Base-by-base conservation (phyloP, 495 filamentous ascomycete species). In the Tuber borchii region DNA sequence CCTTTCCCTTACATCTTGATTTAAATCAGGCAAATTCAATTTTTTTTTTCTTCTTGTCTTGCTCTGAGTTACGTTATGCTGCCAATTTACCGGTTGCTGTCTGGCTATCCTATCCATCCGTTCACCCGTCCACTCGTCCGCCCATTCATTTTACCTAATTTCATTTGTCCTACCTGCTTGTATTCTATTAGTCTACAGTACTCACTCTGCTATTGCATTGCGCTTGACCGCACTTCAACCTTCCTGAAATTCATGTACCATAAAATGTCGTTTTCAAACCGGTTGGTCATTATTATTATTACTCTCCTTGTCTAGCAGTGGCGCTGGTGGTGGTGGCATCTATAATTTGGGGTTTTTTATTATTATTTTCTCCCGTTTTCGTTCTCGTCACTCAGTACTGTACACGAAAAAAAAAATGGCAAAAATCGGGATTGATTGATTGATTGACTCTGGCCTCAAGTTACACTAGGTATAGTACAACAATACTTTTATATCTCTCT, bases 21-120 rank as follows among this genome's bases (percentile, higher is more conserved):
- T 31, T 8, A 7, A 72, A 51, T 73, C 43, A 56, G 34, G 10
- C 71, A 34, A 48, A 51, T 73, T 73, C 71, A 73, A 31, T 34
- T 44, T 26, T 40, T 72, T 19, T 44, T 26, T 40, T 4, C 16
- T 44, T 72, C 73, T 31, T 0, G n/a, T 8, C 20, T 65, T 31
- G 56, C 56, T n/a, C n/a, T 31, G 10, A 65, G 10, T 65, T 31
- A 31, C 12, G 56, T 31, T 65, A 31, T 8, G 56, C 7, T 31
- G 26, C 56, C 56, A 65, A 65, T n/a, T n/a, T 65, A 65, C 56
- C 26, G 26, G 31, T 65, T 65, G n/a, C n/a, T 12, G 6, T n/a
- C 22, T 61, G 22, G 2, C 12, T 31, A 4, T 31, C 51, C 26
- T 26, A 61, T 65, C 56, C 56, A 65, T 16, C 56, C 56, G 12